Evolutionary conservation across 306 rosid genomes (phyloP), one percentile per base, ranked within the genome.

Genomic region (Lathyrus tuberosus): DNA sequence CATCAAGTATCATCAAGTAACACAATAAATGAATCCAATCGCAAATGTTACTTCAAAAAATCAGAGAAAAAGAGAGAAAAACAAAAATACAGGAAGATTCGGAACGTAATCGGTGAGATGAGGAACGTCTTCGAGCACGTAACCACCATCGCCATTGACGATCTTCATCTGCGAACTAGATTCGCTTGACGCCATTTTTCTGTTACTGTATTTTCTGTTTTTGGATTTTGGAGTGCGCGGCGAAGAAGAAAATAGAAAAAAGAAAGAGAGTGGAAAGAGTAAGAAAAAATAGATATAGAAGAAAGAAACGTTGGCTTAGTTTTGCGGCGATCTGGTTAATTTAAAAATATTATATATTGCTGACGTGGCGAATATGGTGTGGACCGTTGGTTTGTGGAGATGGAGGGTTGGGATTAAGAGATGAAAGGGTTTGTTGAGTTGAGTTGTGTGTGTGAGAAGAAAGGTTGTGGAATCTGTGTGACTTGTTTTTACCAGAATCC

Each of bases 71-170:
- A 44, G 18, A 8, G 12, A 31, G 41, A 33, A 41, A 44, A 35
- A 33, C 2, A 12, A 5, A 42, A 6, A 42, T 79, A 91, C 97
- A 42, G 77, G 88, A 40, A 91, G 96, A 78, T 85, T 65, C 44
- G 86, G 84, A 78, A 89, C 71, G 33, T 86, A 89, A 69, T 91
- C 97, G n/a, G 84, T 17, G 53, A 91, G 79, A 71, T 89, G 97
- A 76, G 97, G 96, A 76, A 91, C 94, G 65, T 91, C 97, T 76
- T 91, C 85, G 38, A 91, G 97, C 6, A 87, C 73, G 72, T 88
- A 91, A 72, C 97, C 93, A 10, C 73, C 79, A 5, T 78, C 64
- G 43, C 96, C 97, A 42, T 46, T 78, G 4, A 79, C 81, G 54
- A 84, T 51, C 83, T 91, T 89, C 84, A 69, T 4, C 42, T 69